Conservation (phyloP, 305 asterid species). For the Ajuga reptans region DNA sequence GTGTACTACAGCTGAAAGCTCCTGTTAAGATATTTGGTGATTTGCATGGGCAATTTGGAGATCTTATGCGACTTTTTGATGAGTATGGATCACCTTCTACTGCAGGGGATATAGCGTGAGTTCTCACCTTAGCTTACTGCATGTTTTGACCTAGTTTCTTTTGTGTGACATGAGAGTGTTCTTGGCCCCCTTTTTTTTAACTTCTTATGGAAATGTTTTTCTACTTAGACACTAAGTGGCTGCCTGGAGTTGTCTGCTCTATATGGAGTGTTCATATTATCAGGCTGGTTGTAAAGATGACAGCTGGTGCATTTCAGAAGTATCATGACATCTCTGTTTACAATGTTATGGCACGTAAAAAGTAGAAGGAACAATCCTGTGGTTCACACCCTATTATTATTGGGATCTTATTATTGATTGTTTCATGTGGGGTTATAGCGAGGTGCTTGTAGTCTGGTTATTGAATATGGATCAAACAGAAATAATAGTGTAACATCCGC, state of each 20-base stretch:
- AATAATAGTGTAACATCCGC: not conserved
- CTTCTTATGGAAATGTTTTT: not conserved
- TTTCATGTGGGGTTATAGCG: not conserved
- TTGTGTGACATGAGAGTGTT: not conserved
- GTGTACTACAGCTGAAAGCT: constrained; percentile 89
- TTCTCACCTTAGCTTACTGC: not conserved
- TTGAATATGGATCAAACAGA: not conserved
- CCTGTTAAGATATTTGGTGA: constrained; percentile 99
- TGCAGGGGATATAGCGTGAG: constrained; percentile 94
- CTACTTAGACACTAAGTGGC: not conserved
- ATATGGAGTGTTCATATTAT: not conserved
- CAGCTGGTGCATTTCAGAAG: not conserved
- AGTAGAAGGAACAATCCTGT: not conserved
- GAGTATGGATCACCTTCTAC: constrained; percentile 97
- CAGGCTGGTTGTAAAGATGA: not conserved
- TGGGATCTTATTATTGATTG: not conserved
- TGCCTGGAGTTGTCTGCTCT: not conserved
- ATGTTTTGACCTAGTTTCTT: not conserved
- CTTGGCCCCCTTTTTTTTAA: not conserved
- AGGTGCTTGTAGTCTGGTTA: not conserved
- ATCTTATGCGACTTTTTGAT: constrained; percentile 97
- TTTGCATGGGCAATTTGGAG: constrained; percentile 98
- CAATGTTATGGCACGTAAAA: not conserved
- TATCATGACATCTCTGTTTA: not conserved
- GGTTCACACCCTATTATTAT: not conserved